phyloP scores from a whole-genome alignment of 1,284 basidiomycete species.

The Hortiboletus rubellus region DNA sequence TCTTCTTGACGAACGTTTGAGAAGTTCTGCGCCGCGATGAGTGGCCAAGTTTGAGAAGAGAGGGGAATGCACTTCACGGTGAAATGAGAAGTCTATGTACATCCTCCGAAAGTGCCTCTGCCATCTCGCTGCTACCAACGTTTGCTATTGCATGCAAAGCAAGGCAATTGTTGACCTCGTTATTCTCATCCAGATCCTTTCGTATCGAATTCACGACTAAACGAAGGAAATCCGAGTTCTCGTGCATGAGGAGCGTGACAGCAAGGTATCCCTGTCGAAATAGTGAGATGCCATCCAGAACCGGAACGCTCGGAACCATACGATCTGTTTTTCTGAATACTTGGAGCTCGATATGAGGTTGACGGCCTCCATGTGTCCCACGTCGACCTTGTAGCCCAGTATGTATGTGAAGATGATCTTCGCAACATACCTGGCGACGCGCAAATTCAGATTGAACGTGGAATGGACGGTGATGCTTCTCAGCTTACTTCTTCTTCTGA shows the following conservation, averaged over 20 bases:
- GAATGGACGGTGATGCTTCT: slow-evolving; percentile 16
- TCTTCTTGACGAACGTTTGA: slow-evolving; percentile 95
- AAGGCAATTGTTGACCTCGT: slow-evolving; percentile 94
- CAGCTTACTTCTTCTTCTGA: slow-evolving; percentile 94
- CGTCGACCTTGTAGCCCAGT: slow-evolving; percentile 97
- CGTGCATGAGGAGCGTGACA: slow-evolving; percentile 96
- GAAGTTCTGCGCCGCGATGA: slow-evolving; percentile 69
- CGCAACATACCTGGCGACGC: slow-evolving; percentile 72
- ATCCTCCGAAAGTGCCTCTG: slow-evolving; percentile 89
- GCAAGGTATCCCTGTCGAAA: slow-evolving; percentile 87
- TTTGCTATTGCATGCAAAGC: slow-evolving; percentile 98
- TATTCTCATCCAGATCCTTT: slow-evolving; percentile 94
- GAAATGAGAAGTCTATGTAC: slow-evolving; percentile 96
- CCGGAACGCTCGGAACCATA: slow-evolving; percentile 41
- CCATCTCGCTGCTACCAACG: slow-evolving; percentile 98
- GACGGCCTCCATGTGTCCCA: slow-evolving; percentile 99
- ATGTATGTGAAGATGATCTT: slow-evolving; percentile 99
- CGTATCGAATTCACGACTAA: slow-evolving; percentile 97
- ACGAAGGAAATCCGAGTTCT: slow-evolving; percentile 95
- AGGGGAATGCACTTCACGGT: slow-evolving; percentile 61
- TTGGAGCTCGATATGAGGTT: slow-evolving; percentile 95
- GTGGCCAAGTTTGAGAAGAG: not conserved
- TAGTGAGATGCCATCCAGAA: slow-evolving; percentile 13
- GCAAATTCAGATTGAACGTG: slow-evolving; percentile 13
- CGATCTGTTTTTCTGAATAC: slow-evolving; percentile 99